Base-by-base conservation (phyloP, 331 rosid species). In the Malus hybrid region DNA sequence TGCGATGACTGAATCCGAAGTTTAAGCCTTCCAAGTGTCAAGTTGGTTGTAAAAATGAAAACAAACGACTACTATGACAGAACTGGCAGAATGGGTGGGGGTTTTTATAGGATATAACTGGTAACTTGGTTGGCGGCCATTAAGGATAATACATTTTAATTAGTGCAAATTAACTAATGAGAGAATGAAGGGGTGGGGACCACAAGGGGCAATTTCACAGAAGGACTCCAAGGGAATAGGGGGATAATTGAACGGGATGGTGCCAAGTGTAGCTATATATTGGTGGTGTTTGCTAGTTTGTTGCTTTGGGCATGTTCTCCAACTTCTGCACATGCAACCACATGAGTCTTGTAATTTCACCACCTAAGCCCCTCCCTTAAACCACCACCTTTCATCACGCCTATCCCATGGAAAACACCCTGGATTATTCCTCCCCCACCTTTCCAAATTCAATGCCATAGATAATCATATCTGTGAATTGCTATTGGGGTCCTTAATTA, bases 391-490 rank as follows among this genome's bases (percentile, higher is more conserved):
- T 86, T 80, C 92, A 86, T 83, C 87, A 85, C 88, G 72, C 81
- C 76, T 83, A 83, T 83, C 91, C 87, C 81, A 65, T 74, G 78
- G 77, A 68, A 29, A 87, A 90, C 99, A 94, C 92, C 78, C 99
- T 94, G 99, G 97, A 94, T 94, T 92, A 94, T 94, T 94, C 98
- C 82, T 65, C 44, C 9, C 82, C 79, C 72, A 81, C 88, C 88
- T 82, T 83, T 86, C 89, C 82, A 88, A 80, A 77, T 89, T 83
- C 96, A 89, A 75, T 91, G 93, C 71, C 82, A 65, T 76, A 39
- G 16, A 16, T 56, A 59, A 69, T 50, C 55, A 50, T 15, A 14
- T 50, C 13, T 27, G 33, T 81, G 8, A 50, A 50, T 18, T 50
- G 27, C 71, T 24, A 70, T 33, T 71, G 71, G 84, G 72, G 39